These are phyloP conservation scores for Trichoderma semiorbis DNA, from an alignment of 2,329 filamentous ascomycete species.

Conservation along the genomic window DNA sequence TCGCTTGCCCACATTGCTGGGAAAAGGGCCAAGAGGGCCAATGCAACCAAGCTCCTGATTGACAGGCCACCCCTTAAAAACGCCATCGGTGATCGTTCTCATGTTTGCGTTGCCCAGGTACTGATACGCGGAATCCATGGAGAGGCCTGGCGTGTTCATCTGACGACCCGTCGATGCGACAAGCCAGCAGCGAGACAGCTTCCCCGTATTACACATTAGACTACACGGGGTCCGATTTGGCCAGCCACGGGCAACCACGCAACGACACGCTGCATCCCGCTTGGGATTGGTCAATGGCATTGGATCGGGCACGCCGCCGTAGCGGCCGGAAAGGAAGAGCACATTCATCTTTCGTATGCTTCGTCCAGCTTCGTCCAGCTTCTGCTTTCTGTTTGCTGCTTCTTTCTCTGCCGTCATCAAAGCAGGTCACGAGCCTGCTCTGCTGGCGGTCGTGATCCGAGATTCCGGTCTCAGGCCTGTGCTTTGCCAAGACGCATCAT, in stretches of 20 bases:
- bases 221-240: background rate
- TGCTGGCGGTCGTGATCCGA: background rate
- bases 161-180: slow-evolving; percentile 4
- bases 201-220: background rate
- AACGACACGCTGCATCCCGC: background rate
- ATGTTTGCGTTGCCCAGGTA: background rate
- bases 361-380: background rate
- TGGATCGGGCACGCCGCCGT: background rate
- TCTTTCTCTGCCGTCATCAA: background rate
- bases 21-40: background rate
- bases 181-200: slow-evolving; percentile 10
- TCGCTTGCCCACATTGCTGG: slow-evolving; percentile 11
- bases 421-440: slow-evolving; percentile 5
- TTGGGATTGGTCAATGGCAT: slow-evolving; percentile 9
- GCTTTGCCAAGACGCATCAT: background rate
- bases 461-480: background rate
- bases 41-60: slow-evolving; percentile 7
- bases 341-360: background rate
- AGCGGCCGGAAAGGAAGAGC: background rate
- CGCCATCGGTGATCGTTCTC: background rate
- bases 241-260: background rate
- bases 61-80: slow-evolving; percentile 10
- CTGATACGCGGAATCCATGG: background rate
- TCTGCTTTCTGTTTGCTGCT: background rate
- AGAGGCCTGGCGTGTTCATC: slow-evolving; percentile 4